A percentile compares a stretch with the other conserved stretches of the same genome.
phyloP scores from a whole-genome alignment of 257 asterid genomes.

The Nicotiana otophora region DNA sequence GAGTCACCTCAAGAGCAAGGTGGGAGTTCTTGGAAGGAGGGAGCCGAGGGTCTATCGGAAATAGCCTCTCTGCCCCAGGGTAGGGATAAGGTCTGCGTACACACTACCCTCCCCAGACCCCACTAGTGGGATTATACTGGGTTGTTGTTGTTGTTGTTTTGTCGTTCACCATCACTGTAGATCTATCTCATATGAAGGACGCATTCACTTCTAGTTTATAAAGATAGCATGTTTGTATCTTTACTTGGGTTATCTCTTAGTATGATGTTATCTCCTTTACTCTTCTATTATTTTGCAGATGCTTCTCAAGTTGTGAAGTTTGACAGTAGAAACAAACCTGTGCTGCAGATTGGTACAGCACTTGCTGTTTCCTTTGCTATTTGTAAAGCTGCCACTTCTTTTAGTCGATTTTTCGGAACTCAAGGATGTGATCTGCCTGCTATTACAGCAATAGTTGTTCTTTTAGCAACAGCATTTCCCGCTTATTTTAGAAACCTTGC shows the following conservation, averaged over 20 bases:
- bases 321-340: constrained; percentile 37
- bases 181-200: background rate
- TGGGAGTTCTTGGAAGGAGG: too few relatives aligned
- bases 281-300: constrained; percentile 28
- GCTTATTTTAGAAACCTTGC: constrained; percentile 52
- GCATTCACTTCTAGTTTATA: background rate
- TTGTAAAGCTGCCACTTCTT: constrained; percentile 52
- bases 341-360: constrained; percentile 55
- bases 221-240: background rate
- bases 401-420: constrained; percentile 30
- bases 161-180: background rate
- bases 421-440: constrained; percentile 68
- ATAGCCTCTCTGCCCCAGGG: too few relatives aligned
- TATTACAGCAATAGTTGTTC: constrained; percentile 61
- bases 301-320: constrained; percentile 30
- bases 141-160: background rate
- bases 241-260: too few relatives aligned
- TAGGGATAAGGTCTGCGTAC: too few relatives aligned
- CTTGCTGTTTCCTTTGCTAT: constrained; percentile 62
- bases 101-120: too few relatives aligned
- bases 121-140: too few relatives aligned
- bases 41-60: too few relatives aligned
- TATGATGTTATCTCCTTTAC: background rate
- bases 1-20: too few relatives aligned
- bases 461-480: constrained; percentile 62